These are phyloP conservation scores for Scheffersomyces illinoinensis DNA, from an alignment of 1,139 yeast genomes.

Conservation along the genomic window DNA sequence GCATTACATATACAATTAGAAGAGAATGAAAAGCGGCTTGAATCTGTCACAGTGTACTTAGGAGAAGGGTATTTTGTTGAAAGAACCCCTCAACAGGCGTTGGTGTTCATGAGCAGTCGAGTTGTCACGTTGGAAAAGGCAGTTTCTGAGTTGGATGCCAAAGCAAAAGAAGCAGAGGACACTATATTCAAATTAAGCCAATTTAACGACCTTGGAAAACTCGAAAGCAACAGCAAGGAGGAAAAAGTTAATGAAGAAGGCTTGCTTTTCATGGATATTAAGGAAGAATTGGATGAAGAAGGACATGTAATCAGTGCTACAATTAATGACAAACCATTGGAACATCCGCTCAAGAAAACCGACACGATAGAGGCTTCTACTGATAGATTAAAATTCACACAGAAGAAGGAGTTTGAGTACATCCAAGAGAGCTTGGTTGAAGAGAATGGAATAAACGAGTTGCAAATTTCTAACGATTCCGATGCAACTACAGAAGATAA, in stretches of 20 bases:
- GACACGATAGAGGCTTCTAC: neutral
- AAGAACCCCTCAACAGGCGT: constrained; percentile 44
- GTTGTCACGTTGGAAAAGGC: constrained; percentile 35
- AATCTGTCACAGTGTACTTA: constrained; percentile 41
- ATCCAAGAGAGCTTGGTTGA: constrained; percentile 8
- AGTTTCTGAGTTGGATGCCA: constrained; percentile 37
- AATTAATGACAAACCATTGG: constrained; percentile 21
- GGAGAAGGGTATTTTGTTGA: constrained; percentile 67
- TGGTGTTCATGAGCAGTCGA: constrained; percentile 42
- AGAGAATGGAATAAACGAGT: neutral
- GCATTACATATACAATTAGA: constrained; percentile 8
- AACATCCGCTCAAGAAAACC: neutral
- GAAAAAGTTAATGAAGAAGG: constrained; percentile 38
- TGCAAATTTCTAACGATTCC: neutral
- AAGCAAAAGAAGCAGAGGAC: constrained; percentile 45
- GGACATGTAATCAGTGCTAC: constrained; percentile 58
- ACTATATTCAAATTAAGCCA: constrained; percentile 34
- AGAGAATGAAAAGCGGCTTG: constrained; percentile 3
- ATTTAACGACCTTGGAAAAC: constrained; percentile 20
- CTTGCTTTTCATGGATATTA: constrained; percentile 72
- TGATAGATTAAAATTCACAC: constrained; percentile 4
- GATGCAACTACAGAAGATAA: constrained; percentile 15
- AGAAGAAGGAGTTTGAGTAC: constrained; percentile 5
- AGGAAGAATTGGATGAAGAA: constrained; percentile 82
- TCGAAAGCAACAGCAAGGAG: constrained; percentile 8